Conservation (phyloP, 139 green algal genomes). For the Chlamydomonas sp. region DNA sequence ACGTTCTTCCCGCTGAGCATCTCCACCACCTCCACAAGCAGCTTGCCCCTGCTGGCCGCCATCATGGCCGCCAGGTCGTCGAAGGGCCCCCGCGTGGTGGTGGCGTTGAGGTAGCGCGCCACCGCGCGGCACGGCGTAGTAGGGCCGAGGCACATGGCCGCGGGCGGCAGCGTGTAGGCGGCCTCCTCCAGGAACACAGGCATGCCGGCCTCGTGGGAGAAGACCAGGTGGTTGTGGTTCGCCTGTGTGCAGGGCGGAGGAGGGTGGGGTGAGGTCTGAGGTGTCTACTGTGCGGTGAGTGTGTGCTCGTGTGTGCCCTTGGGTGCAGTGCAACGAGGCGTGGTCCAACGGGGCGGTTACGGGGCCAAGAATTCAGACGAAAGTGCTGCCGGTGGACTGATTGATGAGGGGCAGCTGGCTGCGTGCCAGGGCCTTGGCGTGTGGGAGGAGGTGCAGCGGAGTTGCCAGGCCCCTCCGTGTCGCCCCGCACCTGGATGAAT, state of each 20-base stretch:
- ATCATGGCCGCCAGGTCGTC: constrained; percentile 61
- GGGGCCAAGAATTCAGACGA: no score
- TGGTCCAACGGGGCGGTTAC: no score
- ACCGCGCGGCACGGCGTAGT: constrained; percentile 23
- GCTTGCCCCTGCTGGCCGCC: constrained; percentile 58
- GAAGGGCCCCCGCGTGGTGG: constrained; percentile 45
- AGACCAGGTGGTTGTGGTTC: constrained; percentile 32
- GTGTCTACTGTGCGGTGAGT: background rate
- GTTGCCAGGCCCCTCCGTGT: background rate
- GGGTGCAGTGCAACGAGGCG: no score
- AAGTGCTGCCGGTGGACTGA: no score
- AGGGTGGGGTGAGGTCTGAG: background rate
- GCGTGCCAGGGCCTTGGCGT: background rate
- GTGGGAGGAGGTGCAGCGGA: background rate
- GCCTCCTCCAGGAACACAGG: constrained; percentile 46
- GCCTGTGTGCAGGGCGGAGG: background rate
- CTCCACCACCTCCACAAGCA: constrained; percentile 80
- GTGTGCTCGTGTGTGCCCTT: no score
- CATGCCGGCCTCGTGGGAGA: constrained; percentile 25
- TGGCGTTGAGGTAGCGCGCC: constrained; percentile 61
- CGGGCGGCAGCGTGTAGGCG: constrained; percentile 50
- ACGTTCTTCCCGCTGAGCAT: constrained; percentile 71
- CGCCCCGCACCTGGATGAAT: constrained; percentile 64
- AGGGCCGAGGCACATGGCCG: constrained; percentile 48
- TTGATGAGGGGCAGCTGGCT: no score